Base-by-base conservation (phyloP, 2,329 filamentous ascomycete genomes). In the Fusarium pseudonygamai region DNA sequence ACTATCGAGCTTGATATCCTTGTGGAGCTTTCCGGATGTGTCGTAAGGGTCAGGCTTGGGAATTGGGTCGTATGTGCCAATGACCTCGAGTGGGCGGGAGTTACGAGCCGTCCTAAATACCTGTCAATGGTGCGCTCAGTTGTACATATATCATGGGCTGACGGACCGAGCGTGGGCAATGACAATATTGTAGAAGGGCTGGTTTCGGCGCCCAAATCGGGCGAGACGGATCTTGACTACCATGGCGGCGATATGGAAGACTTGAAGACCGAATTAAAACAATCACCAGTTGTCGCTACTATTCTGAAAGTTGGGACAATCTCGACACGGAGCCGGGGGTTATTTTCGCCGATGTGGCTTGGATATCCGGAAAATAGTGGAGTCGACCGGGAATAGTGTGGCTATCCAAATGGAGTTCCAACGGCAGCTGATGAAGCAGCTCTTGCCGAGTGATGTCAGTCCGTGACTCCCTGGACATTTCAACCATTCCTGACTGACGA, bases 161-260 rank as follows among this genome's bases (percentile, higher is more conserved):
- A 73, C 87, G 74, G 89, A 97, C 93, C 95, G 92, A 52, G 95
- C 95, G 80, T 98, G 96, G 22, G 95, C 90, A 74, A 99, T 93
- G 75, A 98, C 94, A 73, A 99, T 98, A 85, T 99, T 99, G 88
- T 97, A 99, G 78, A 98, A 93, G 6, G 96, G 96, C n/a, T 90
- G 82, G 81, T 97, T 95, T 74, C 89, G 91, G 82, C 93, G 94
- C 81, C 95, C 95, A 82, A 98, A 97, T 82, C 96, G 95, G 78
- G 96, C 93, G 77, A 99, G 91, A 67, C 96, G 93, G 83, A 99
- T 96, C 82, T 93, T 93, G 79, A 99, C 88, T 71, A 98, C 96
- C 96, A 99, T 97, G 77, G 47, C 61, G 64, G 69, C 47, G 61
- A 73, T 75, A 43, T 47, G 53, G 47, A 52, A 64, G 40, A 65